These are phyloP conservation scores for Nemania diffusa DNA, from an alignment of 2,329 filamentous ascomycete species.

Conservation along the genomic window DNA sequence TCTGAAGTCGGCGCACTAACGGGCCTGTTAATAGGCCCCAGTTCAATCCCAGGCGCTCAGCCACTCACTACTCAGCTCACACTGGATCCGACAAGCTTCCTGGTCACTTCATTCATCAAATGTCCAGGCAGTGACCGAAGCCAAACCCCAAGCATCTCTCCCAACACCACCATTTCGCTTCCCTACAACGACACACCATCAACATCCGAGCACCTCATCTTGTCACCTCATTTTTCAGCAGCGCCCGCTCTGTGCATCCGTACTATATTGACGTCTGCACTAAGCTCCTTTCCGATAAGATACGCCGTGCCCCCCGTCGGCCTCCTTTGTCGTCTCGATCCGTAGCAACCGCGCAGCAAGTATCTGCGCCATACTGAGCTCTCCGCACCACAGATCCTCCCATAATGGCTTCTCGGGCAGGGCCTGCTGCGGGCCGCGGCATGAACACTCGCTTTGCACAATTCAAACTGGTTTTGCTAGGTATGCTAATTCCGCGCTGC, in stretches of 20 bases:
- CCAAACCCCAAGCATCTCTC: slow-evolving; percentile 19
- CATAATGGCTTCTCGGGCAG: slow-evolving; percentile 86
- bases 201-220: slow-evolving; percentile 7
- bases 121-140: slow-evolving; percentile 35
- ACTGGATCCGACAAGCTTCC: slow-evolving; percentile 31
- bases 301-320: slow-evolving; percentile 33
- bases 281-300: slow-evolving; percentile 41
- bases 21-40: neutral
- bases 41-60: slow-evolving; percentile 24
- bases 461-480: slow-evolving; percentile 97
- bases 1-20: neutral
- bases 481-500: slow-evolving; percentile 63
- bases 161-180: slow-evolving; percentile 29
- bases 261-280: slow-evolving; percentile 19
- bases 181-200: slow-evolving; percentile 26
- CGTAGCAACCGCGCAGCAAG: slow-evolving; percentile 30
- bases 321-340: slow-evolving; percentile 37
- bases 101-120: slow-evolving; percentile 39
- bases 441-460: slow-evolving; percentile 91
- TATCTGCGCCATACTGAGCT: slow-evolving; percentile 22
- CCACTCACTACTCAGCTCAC: slow-evolving; percentile 34
- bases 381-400: slow-evolving; percentile 35
- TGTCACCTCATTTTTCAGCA: slow-evolving; percentile 15
- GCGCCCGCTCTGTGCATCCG: neutral
- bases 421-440: slow-evolving; percentile 67